Conservation (phyloP, 2,329 filamentous ascomycete species). For the Cladophialophora exuberans region DNA sequence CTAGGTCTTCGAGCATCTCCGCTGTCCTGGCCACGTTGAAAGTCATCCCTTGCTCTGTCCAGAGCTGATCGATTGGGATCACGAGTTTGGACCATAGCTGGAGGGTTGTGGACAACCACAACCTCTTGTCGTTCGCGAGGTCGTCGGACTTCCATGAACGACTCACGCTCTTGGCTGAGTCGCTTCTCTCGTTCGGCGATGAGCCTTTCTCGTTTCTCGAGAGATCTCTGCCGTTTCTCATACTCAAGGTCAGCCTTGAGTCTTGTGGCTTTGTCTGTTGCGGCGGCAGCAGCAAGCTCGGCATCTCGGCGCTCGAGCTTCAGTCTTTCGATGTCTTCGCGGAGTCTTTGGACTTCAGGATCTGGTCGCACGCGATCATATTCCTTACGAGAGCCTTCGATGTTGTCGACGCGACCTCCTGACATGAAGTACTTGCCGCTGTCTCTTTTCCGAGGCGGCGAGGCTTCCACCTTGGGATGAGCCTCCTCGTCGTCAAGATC, state of each 20-base stretch:
- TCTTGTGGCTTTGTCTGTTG: conserved; percentile 15
- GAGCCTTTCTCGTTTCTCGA: conserved; percentile 24
- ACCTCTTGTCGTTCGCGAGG: conserved; percentile 20
- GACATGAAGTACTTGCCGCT: conserved; percentile 24
- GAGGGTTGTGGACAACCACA: conserved; percentile 24
- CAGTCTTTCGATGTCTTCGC: conserved; percentile 20
- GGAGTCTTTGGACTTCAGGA: conserved; percentile 17
- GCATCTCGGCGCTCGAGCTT: conserved; percentile 24
- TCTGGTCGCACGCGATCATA: conserved; percentile 24
- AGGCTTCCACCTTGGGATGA: conserved; percentile 28
- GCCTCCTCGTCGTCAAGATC: conserved; percentile 20
- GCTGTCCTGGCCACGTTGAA: conserved; percentile 7
- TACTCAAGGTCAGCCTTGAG: conserved; percentile 22
- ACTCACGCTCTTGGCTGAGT: conserved; percentile 10
- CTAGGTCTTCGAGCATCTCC: conserved; percentile 13
- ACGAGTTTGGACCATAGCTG: background rate
- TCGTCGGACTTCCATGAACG: conserved; percentile 15
- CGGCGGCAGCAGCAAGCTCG: conserved; percentile 15
- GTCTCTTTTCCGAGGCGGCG: conserved; percentile 20
- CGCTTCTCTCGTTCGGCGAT: conserved; percentile 14
- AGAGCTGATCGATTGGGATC: conserved; percentile 17
- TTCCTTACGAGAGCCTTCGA: conserved; percentile 6
- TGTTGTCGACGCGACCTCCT: conserved; percentile 2
- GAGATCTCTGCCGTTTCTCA: conserved; percentile 16
- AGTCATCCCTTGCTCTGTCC: conserved; percentile 27